Evolutionary conservation across 176 grass and related monocot species (phyloP).

Genomic region (Triticum timopheevii): DNA sequence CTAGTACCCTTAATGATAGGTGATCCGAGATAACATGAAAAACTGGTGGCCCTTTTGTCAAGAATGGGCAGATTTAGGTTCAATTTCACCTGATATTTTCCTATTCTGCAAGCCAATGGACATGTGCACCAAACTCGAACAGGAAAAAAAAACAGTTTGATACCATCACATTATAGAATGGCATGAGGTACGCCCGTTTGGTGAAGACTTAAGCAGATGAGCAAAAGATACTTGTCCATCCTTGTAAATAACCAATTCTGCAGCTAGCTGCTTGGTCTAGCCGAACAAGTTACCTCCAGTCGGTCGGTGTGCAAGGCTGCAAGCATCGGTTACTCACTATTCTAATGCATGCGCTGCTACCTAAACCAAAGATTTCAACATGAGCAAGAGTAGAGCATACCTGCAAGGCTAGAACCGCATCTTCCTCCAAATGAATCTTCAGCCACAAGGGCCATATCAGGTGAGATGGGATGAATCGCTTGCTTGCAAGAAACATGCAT

Average conservation of each 20-base stretch:
- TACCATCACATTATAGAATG: constrained; percentile 3
- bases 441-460: constrained; percentile 38
- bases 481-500: constrained; percentile 80
- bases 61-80: not conserved
- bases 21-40: not conserved
- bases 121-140: constrained; percentile 1
- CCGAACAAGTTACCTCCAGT: constrained; percentile 32
- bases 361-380: constrained; percentile 29
- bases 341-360: constrained; percentile 16
- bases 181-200: constrained; percentile 6
- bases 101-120: not conserved
- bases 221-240: constrained; percentile 38
- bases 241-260: constrained; percentile 24
- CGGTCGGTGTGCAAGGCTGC: not conserved
- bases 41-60: not conserved
- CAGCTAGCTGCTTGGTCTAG: constrained; percentile 28
- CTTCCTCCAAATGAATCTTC: constrained; percentile 54
- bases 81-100: not conserved
- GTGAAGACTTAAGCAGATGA: constrained; percentile 35
- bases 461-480: constrained; percentile 41
- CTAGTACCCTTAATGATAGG: not conserved
- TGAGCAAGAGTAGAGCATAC: not conserved
- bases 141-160: not conserved
- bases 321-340: constrained; percentile 28
- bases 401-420: constrained; percentile 20